Base-by-base conservation (phyloP, 371 early-diverging fungal species). In the Capniomyces stellatus region DNA sequence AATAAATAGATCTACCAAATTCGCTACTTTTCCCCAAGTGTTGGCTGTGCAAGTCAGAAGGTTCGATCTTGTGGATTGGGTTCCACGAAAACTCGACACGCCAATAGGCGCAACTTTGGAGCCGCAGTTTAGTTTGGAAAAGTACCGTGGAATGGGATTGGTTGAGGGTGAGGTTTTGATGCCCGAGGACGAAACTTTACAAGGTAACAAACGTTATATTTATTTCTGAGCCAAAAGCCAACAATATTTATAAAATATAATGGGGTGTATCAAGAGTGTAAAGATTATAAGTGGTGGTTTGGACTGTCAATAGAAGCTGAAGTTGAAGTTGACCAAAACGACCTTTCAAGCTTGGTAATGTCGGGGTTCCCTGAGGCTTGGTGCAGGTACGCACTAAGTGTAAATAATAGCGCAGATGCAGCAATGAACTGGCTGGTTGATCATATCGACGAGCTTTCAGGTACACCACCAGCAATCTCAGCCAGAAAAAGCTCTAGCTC, bases 381-480 rank as follows among this genome's bases (percentile, higher is more conserved):
- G 35, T 84, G 87, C 59, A 75, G 76, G 51, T 81, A 83, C 50
- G 94, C 93, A 0, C 61, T 95, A 29, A 74, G 73, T 28, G 89
- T 90, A 2, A 87, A 86, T 6, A 83, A 89, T 62, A 87, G 84
- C 2, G 75, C 84, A 0, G 95, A 95, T 30, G 69, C 72, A 1
- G 97, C 95, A 0, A 87, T 91, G 87, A 78, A 79, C 57, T 94
- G 92, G 91, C 59, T 92, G 29, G 82, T 94, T 70, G 89, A 88
- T 60, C 89, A 93, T 56, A 89, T 93, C 86, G 97, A 95, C 22
- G 93, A 92, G 65, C 75, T 92, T 13, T 39, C 51, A 2, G 51
- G 23, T 15, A 29, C 51, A 8, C 42, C 77, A 81, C 73, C 72
- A 59, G 42, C 27, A 3, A 6, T 22, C 3, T n/a, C 22, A 12